Evolutionary conservation across 768 basidiomycete genomes (phyloP), one percentile per base, ranked within the genome.

Genomic region (Gautieria morchelliformis): DNA sequence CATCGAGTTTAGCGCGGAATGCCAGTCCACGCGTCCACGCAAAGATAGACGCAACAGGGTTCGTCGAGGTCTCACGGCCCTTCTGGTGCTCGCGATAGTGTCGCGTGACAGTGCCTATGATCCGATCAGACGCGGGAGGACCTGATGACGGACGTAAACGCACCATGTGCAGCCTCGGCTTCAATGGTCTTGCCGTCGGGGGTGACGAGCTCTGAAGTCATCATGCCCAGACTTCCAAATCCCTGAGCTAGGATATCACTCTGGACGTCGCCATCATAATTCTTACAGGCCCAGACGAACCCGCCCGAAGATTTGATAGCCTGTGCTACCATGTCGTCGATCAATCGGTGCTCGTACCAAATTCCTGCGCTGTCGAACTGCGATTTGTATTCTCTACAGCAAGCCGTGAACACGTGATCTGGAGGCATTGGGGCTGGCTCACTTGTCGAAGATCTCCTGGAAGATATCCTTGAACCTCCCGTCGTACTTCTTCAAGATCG

Each of bases 401-500:
- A 42, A 30, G 22, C 46, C 39, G 19, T 44, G 20, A 48, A 52
- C 37, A 54, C 27, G 5, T 27, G 27, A 5, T 27, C 5, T 27
- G 5, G 27, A 27, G 27, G 5, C 2, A 5, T 5, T 27, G 30
- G 35, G 22, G 48, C 12, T 37, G 41, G 73, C 78, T 53, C 58
- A 81, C 77, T 75, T 65, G 7, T 95, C 90, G 69, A 92, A 99
- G 65, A 97, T 85, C 66, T 96, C 93, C 70, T 97, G 85, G 85
- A 99, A 96, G 68, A 95, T 93, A 66, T 99, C 96, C 78, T 99
- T 99, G 83, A 98, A 99, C 32, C 94, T 83, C 45, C 96, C 96
- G 66, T 98, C 96, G 70, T 99, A 99, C 68, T 87, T 93, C 76
- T 99, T 95, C 67, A 95, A 67, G 72, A 95, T 94, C 22, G 92